Evolutionary conservation across 106 monocot species (phyloP).

Genomic region (Vanilla planifolia): DNA sequence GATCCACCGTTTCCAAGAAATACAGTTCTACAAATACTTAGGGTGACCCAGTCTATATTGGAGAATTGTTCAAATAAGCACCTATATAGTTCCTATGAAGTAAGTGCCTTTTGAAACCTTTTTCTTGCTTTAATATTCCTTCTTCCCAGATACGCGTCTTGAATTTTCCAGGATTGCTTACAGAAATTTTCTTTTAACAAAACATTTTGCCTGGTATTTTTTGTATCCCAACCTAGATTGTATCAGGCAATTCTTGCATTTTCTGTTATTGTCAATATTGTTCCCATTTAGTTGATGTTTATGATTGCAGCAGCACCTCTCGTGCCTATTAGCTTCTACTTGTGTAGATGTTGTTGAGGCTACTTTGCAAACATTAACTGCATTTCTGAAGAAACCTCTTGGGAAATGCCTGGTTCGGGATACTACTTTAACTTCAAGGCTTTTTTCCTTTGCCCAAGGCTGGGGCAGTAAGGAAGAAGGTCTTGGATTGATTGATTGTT

Average conservation of each 20-base stretch:
- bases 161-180: too few species aligned
- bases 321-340: slow-evolving; percentile 50
- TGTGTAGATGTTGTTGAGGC: slow-evolving; percentile 72
- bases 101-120: slow-evolving; percentile 8
- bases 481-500: slow-evolving; percentile 52
- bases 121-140: not conserved
- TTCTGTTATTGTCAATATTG: not conserved
- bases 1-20: slow-evolving; percentile 60
- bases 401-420: slow-evolving; percentile 44
- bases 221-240: too few species aligned
- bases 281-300: not conserved
- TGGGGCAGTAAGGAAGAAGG: slow-evolving; percentile 74
- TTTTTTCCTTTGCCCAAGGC: slow-evolving; percentile 61
- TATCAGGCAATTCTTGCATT: too few species aligned
- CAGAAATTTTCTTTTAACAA: too few species aligned
- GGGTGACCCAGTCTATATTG: slow-evolving; percentile 59
- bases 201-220: too few species aligned
- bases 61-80: slow-evolving; percentile 74
- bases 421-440: slow-evolving; percentile 47
- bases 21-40: slow-evolving; percentile 69
- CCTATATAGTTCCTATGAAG: slow-evolving; percentile 67
- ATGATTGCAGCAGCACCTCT: slow-evolving; percentile 54
- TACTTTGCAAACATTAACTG: slow-evolving; percentile 60
- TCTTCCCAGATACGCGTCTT: not conserved
- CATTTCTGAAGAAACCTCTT: slow-evolving; percentile 61